Evolutionary conservation across 2,329 filamentous ascomycete species (phyloP).

Genomic region (Fusarium musae): DNA sequence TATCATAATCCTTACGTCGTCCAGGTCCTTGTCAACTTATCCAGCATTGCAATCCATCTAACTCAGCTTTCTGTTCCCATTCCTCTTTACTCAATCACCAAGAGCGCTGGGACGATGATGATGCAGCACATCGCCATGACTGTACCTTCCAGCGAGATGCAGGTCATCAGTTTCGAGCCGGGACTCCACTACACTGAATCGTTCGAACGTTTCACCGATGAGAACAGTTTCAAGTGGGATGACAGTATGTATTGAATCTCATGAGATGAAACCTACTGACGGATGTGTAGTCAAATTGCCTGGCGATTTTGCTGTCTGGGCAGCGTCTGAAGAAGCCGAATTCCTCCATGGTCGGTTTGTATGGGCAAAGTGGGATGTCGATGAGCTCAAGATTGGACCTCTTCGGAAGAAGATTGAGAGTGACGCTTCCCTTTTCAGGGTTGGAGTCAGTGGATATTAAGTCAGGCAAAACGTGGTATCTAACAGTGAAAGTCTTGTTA

Average conservation of each 20-base stretch:
- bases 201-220: neutral
- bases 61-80: neutral
- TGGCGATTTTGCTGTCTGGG: slow-evolving; percentile 17
- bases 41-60: neutral
- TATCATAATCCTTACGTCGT: rapidly evolving
- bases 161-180: slow-evolving; percentile 41
- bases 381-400: slow-evolving; percentile 1
- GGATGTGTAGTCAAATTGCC: neutral
- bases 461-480: too few relatives aligned
- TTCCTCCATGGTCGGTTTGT: slow-evolving; percentile 17
- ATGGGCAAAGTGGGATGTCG: slow-evolving; percentile 14
- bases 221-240: slow-evolving; percentile 9
- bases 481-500: too few relatives aligned
- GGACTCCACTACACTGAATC: slow-evolving; percentile 13
- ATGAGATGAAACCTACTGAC: rapidly evolving
- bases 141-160: slow-evolving; percentile 38
- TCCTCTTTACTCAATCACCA: slow-evolving; percentile 51
- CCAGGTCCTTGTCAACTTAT: neutral
- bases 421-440: neutral
- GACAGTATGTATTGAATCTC: neutral
- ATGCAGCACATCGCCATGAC: slow-evolving; percentile 55
- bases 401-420: neutral
- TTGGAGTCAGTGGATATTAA: too few relatives aligned
- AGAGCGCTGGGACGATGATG: slow-evolving; percentile 49
- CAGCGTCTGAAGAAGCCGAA: slow-evolving; percentile 9